Percentiles rank a stretch among this genome's conserved stretches.
phyloP scores from a whole-genome alignment of 306 rosid species.

The Castanopsis chinensis region DNA sequence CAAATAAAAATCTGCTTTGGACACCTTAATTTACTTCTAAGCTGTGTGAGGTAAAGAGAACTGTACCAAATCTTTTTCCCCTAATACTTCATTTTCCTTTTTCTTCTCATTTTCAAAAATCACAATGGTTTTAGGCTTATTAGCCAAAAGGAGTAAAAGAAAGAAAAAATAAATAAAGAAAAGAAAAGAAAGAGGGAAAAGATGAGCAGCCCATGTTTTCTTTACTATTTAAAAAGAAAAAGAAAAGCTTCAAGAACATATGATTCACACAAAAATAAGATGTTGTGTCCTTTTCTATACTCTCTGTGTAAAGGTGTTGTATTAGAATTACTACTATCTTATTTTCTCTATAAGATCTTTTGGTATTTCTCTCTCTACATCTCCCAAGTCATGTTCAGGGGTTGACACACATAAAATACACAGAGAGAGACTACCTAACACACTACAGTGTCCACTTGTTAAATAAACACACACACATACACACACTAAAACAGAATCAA shows the following conservation, averaged over 20 bases:
- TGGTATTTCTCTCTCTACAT: constrained; percentile 27
- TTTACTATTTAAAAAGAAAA: not conserved
- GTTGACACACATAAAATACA: constrained; percentile 11
- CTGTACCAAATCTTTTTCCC: not conserved
- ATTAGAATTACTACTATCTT: not conserved
- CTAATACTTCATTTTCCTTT: not conserved
- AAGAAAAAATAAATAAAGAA: not conserved
- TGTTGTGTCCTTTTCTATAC: constrained; percentile 3
- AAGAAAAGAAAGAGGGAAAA: not conserved
- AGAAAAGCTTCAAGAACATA: not conserved
- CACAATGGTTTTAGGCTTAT: not conserved
- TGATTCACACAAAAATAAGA: not conserved
- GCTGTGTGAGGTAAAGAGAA: not conserved
- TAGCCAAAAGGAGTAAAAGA: not conserved
- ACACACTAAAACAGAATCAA: constrained; percentile 26
- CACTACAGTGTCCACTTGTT: constrained; percentile 26
- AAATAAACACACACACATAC: not conserved
- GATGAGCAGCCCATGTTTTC: not conserved
- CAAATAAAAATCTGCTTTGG: constrained; percentile 8
- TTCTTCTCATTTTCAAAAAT: not conserved
- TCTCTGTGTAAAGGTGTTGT: not conserved
- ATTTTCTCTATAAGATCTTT: constrained; percentile 15
- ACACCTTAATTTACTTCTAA: not conserved
- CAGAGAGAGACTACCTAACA: constrained; percentile 37
- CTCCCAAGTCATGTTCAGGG: constrained; percentile 19